Evolutionary conservation across 2,329 filamentous ascomycete species (phyloP).

Genomic region (Berkeleyomyces rouxiae): DNA sequence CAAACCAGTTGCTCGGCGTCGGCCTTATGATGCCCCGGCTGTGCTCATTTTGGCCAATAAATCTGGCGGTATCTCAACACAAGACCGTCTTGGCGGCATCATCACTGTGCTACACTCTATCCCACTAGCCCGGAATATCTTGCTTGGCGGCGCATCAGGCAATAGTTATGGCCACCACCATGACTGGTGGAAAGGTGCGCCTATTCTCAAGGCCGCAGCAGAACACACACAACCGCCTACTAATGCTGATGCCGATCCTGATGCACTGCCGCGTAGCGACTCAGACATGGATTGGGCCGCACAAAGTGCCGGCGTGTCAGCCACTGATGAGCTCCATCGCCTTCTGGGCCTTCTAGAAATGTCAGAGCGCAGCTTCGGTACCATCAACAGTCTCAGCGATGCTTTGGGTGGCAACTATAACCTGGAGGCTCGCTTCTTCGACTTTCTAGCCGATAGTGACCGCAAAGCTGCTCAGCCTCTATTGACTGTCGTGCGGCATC

Average conservation of each 20-base stretch:
- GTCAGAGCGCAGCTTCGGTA: constrained; percentile 43
- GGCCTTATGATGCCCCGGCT: constrained; percentile 27
- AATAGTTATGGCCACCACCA: constrained; percentile 36
- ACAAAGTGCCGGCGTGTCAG: constrained; percentile 18
- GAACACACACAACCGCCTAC: background rate
- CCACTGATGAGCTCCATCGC: constrained; percentile 41
- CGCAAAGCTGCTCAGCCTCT: constrained; percentile 19
- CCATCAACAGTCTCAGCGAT: constrained; percentile 30
- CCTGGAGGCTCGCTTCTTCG: constrained; percentile 25
- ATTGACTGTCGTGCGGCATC: constrained; percentile 20
- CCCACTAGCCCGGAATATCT: constrained; percentile 37
- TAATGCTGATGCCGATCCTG: background rate
- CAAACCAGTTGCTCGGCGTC: constrained; percentile 5
- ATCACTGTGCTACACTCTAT: constrained; percentile 45
- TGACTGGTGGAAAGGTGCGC: constrained; percentile 44
- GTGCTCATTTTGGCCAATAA: constrained; percentile 27
- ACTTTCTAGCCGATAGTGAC: constrained; percentile 23
- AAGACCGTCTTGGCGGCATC: constrained; percentile 34
- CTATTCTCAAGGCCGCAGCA: background rate
- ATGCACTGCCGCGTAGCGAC: background rate
- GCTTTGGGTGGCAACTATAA: constrained; percentile 17
- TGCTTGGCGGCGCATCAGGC: constrained; percentile 30
- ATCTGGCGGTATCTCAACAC: constrained; percentile 17
- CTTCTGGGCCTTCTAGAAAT: constrained; percentile 46
- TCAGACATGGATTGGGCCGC: constrained; percentile 2